A percentile compares a stretch with the other conserved stretches of the same genome.
phyloP scores from a whole-genome alignment of 78 protist genomes.

The Pigoraptor vietnamica region DNA sequence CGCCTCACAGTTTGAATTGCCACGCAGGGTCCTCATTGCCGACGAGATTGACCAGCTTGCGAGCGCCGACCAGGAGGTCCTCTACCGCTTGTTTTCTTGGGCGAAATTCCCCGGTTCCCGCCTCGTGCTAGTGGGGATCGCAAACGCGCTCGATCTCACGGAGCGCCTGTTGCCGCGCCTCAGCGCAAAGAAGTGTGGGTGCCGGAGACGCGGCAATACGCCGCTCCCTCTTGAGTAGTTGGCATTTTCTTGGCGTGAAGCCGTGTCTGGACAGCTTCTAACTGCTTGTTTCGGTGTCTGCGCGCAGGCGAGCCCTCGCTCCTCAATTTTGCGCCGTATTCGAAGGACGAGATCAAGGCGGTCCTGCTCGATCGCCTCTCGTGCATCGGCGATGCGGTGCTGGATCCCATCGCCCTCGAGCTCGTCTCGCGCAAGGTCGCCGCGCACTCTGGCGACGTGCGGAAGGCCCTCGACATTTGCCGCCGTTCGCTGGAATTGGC shows the following conservation, averaged over 20 bases:
- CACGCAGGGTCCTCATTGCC: neutral
- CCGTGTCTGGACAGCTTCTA: neutral
- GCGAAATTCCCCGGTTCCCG: neutral
- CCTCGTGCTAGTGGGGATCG: conserved; percentile 20
- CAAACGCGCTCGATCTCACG: conserved; percentile 61
- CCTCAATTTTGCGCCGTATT: neutral
- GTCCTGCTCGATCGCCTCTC: neutral
- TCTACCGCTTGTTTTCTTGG: conserved; percentile 47
- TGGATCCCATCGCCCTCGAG: conserved; percentile 30
- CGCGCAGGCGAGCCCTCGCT: neutral
- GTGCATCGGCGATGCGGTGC: neutral
- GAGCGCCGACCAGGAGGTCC: conserved; percentile 5
- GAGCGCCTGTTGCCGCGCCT: conserved; percentile 33
- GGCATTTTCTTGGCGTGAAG: neutral
- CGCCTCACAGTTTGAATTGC: neutral
- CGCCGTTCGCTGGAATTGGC: neutral
- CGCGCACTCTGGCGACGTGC: conserved; percentile 27
- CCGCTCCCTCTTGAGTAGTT: neutral
- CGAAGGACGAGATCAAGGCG: neutral
- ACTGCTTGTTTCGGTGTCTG: neutral
- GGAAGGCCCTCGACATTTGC: conserved; percentile 36
- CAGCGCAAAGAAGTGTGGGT: neutral
- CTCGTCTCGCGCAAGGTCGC: conserved; percentile 28
- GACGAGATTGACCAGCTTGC: conserved; percentile 46
- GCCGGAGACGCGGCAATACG: neutral